phyloP scores from a whole-genome alignment of 2,329 filamentous ascomycete species.

The Endothia cerciana region DNA sequence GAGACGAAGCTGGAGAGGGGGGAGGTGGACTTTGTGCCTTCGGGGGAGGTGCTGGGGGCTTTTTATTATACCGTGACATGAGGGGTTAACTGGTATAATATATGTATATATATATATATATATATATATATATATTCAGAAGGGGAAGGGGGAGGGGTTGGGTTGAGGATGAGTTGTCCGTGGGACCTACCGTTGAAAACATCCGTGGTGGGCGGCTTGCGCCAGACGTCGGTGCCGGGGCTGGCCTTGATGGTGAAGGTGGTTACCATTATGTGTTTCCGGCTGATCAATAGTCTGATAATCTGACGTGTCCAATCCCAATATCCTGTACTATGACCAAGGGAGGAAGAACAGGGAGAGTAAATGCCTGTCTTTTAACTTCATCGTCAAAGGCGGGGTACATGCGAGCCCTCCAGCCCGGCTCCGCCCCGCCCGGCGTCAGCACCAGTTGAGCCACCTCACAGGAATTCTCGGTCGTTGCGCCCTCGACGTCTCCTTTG shows the following conservation, averaged over 20 bases:
- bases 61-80: slow-evolving; percentile 13
- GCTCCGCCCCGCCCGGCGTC: background rate
- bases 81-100: background rate
- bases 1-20: slow-evolving; percentile 63
- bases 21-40: slow-evolving; percentile 43
- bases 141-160: too few species aligned
- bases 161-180: slow-evolving; percentile 31
- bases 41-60: slow-evolving; percentile 29
- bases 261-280: slow-evolving; percentile 27
- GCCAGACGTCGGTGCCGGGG: slow-evolving; percentile 75
- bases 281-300: background rate
- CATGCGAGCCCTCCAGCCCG: background rate
- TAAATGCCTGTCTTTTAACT: background rate
- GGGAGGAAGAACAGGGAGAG: background rate
- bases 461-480: background rate
- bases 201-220: slow-evolving; percentile 69
- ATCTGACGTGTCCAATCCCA: background rate
- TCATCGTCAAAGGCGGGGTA: background rate
- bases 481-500: too few species aligned
- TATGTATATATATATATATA: too few species aligned
- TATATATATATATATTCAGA: too few species aligned
- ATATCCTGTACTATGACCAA: background rate
- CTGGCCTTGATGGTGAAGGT: slow-evolving; percentile 58
- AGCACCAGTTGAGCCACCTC: background rate
- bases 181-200: slow-evolving; percentile 60